A percentile compares a stretch with the other conserved stretches of the same genome.
Evolutionary conservation across 208 protist genomes (phyloP).

Genomic region (Acanthamoeba quina): DNA sequence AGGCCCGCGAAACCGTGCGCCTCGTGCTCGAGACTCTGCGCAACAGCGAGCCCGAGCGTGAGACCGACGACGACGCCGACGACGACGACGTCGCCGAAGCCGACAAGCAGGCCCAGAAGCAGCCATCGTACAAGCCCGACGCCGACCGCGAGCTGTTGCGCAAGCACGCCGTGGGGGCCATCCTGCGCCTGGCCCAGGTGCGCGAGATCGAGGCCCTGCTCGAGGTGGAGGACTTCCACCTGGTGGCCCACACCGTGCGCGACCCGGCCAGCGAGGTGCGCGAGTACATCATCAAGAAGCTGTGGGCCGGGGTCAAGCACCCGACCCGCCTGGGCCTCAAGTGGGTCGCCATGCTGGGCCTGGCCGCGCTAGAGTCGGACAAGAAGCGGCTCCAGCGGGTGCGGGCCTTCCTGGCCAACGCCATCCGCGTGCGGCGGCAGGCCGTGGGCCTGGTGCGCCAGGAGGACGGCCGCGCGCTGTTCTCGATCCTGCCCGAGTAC

Average conservation of each 20-base stretch:
- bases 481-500: slow-evolving; percentile 60
- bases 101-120: background rate
- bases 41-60: background rate
- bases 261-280: slow-evolving; percentile 32
- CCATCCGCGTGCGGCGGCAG: slow-evolving; percentile 52
- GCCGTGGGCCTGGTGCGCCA: background rate
- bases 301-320: slow-evolving; percentile 39
- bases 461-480: slow-evolving; percentile 5
- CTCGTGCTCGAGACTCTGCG: background rate
- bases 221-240: slow-evolving; percentile 54
- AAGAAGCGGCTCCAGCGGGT: slow-evolving; percentile 16
- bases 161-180: slow-evolving; percentile 1
- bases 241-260: slow-evolving; percentile 2
- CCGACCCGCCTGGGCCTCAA: slow-evolving; percentile 27
- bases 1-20: slow-evolving; percentile 23
- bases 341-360: slow-evolving; percentile 35
- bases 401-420: slow-evolving; percentile 9
- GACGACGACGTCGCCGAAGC: slow-evolving; percentile 5
- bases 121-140: background rate
- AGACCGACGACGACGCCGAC: background rate
- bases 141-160: slow-evolving; percentile 28
- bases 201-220: slow-evolving; percentile 28
- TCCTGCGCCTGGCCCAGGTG: slow-evolving; percentile 34
- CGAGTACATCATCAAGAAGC: slow-evolving; percentile 51
- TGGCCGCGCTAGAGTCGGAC: slow-evolving; percentile 14